A percentile compares a stretch with the other conserved stretches of the same genome.
phyloP scores from a whole-genome alignment of 2,329 filamentous ascomycete species.

The Cercospora nicotianae region DNA sequence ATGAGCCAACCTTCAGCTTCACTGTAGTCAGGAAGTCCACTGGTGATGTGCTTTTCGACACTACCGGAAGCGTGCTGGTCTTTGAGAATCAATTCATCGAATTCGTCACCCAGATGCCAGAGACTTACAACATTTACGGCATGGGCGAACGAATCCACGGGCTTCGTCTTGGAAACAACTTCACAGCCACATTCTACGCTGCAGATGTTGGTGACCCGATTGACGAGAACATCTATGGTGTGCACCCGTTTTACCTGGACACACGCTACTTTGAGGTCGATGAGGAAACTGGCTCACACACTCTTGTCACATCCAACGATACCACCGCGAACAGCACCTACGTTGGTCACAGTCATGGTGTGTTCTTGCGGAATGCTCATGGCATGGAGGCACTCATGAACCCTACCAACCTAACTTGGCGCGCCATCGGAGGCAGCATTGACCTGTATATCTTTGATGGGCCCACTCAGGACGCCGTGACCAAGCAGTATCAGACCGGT shows the following conservation, averaged over 20 bases:
- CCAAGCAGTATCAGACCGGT: conserved; percentile 66
- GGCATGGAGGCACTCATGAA: conserved; percentile 70
- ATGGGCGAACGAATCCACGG: conserved; percentile 72
- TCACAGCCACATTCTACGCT: conserved; percentile 67
- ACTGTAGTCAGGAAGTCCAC: conserved; percentile 57
- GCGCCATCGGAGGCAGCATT: conserved; percentile 71
- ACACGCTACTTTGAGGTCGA: conserved; percentile 69
- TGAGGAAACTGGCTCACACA: conserved; percentile 45
- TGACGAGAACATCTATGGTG: conserved; percentile 70
- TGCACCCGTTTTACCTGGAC: conserved; percentile 76
- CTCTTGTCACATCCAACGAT: conserved; percentile 56
- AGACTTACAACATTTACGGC: conserved; percentile 72
- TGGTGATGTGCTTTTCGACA: conserved; percentile 69
- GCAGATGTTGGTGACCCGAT: conserved; percentile 67
- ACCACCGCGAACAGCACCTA: conserved; percentile 57
- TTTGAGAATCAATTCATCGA: conserved; percentile 79
- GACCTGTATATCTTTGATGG: conserved; percentile 80
- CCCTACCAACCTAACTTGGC: conserved; percentile 67
- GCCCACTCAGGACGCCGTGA: conserved; percentile 66
- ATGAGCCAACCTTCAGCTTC: conserved; percentile 59
- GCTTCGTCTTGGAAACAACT: conserved; percentile 70
- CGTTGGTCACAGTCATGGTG: conserved; percentile 69
- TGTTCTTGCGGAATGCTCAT: conserved; percentile 75
- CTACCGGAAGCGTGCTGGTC: conserved; percentile 62
- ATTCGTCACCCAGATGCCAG: conserved; percentile 64